Evolutionary conservation across 148 eudicot genomes (phyloP).

Genomic region (Mesembryanthemum crystallinum): DNA sequence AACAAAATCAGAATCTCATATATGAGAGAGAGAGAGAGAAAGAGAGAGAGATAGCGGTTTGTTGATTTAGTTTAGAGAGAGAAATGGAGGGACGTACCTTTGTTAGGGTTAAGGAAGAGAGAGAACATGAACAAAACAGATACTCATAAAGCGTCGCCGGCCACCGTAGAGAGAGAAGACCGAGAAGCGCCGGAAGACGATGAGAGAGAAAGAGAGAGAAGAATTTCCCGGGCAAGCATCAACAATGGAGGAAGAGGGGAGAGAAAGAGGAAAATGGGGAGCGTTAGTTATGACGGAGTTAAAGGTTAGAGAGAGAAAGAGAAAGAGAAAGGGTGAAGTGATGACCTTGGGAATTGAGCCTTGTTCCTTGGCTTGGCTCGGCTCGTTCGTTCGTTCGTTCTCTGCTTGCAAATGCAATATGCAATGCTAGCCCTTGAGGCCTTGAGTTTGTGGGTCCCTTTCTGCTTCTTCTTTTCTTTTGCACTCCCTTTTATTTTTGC

Average conservation of each 20-base stretch:
- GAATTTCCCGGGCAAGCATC: background rate
- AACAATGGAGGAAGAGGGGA: background rate
- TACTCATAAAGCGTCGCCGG: background rate
- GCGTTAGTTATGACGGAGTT: background rate
- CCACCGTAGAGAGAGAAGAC: background rate
- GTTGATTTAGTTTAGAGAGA: no score
- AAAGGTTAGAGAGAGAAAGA: background rate
- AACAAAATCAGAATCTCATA: no score
- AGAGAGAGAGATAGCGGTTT: no score
- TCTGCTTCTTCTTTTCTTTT: background rate
- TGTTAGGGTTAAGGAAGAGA: slow-evolving; percentile 1
- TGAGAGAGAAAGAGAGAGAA: background rate
- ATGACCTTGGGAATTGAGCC: slow-evolving; percentile 1
- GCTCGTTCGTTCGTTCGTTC: no score
- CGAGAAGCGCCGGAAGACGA: background rate
- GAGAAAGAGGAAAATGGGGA: background rate
- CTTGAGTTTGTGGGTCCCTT: background rate
- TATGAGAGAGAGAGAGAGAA: no score
- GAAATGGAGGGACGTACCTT: background rate
- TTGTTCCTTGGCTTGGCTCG: background rate
- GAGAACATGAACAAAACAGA: background rate
- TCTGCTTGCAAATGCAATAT: no score
- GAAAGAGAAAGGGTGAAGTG: background rate
- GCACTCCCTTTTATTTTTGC: background rate
- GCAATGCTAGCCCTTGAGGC: no score